Base-by-base conservation (phyloP, 257 asterid genomes). In the Leptodermis oblonga region DNA sequence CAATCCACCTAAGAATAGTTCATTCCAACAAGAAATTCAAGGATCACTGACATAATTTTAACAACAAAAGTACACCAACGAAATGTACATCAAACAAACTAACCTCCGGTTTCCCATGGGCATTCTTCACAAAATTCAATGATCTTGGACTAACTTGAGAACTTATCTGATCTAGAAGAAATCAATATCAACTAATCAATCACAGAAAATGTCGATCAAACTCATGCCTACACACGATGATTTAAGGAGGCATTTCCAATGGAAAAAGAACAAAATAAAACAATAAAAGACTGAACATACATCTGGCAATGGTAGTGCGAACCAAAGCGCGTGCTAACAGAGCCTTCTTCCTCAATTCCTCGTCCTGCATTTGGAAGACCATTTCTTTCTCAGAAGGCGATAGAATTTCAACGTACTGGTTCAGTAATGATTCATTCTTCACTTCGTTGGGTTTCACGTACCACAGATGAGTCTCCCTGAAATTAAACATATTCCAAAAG, bases 71-170 rank as follows among this genome's bases (percentile, higher is more conserved):
- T 17, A 63, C 68, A 55, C 31, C 23, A 59, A 69, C 14, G 64
- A 25, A 45, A 68, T 17, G n/a, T 4, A 15, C 42, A 39, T 41
- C 31, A 37, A 26, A 42, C 52, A 66, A 67, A 62, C 80, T 41
- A 68, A 93, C 99, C 92, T 87, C 95, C 25, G 99, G 99, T 83
- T 93, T 93, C 74, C 97, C 96, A 6, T 86, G 87, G 51, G 72
- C 36, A 74, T 88, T 92, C 67, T 83, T 92, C 55, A 78, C 78
- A 78, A 90, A 92, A 81, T 74, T 86, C 87, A 92, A 69, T 34
- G 92, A 87, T 71, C 82, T 80, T 60, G 96, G 96, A 75, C 80
- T 78, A 62, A 82, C 81, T 33, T 80, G 79, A 62, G 90, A 78
- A 78, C 82, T 80, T 62, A 85, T 85, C 90, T 88, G 97, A 87